Base-by-base conservation (phyloP, 495 filamentous ascomycete species). In the Pyrenopolyporus hunteri region DNA sequence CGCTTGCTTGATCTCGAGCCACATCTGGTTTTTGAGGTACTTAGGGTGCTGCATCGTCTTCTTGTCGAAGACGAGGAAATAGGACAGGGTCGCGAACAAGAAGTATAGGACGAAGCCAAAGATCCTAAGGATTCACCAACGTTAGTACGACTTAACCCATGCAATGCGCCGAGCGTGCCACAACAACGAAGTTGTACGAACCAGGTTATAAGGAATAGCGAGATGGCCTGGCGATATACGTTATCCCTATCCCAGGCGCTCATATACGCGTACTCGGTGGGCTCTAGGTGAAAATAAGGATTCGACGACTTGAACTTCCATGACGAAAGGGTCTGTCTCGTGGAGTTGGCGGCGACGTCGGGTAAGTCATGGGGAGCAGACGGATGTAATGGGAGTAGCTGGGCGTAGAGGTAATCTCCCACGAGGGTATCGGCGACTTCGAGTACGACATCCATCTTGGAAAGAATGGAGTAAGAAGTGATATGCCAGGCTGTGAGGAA, bases 61-160 rank as follows among this genome's bases (percentile, higher is more conserved):
- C 72, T 98, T 92, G 76, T 98, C 93, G 81, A 96, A 98, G 76
- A 98, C 79, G 82, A 96, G 93, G 67, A 87, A 53, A 79, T 96
- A 98, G 25, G 92, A 96, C 22, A 96, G 79, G 32, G 87, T 82
- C 14, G 93, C 87, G 70, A 87, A 91, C 59, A 90, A 57, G 73
- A 93, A 96, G 80, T 98, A 98, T 59, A 92, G 75, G 35, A 91
- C 60, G 22, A 91, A 72, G 54, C 93, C 92, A 66, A 94, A 95
- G 65, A 96, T 70, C 87, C 92, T 96, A 68, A n/a, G 29, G 20
- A 1, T 1, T 2, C 2, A 42, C 16, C 32, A 51, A 26, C 37
- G 29, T 55, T 51, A 54, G n/a, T n/a, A n/a, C n/a, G n/a, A 40
- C 23, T 56, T 65, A 68, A 31, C 42, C 43, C 37, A 35, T 45